Conservation (phyloP, 2,329 filamentous ascomycete species). For the Pseudogymnoascus sp. region DNA sequence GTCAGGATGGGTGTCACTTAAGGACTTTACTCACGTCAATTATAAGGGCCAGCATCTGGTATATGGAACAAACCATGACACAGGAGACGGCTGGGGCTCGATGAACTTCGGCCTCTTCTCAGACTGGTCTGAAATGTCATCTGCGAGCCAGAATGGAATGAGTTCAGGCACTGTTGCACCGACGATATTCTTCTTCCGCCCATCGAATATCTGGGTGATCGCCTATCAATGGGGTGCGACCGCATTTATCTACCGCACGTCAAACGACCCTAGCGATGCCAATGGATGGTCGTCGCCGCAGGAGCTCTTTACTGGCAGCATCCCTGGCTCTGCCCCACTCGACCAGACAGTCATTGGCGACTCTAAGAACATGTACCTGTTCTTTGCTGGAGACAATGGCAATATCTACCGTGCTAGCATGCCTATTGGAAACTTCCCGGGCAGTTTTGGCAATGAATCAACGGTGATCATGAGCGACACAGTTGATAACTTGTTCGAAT, state of each 20-base stretch:
- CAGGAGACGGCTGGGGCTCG: constrained; percentile 45
- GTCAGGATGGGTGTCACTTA: constrained; percentile 49
- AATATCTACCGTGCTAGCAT: constrained; percentile 58
- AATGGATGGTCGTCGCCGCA: constrained; percentile 50
- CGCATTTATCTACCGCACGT: constrained; percentile 54
- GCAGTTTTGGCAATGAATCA: constrained; percentile 48
- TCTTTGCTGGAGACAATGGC: constrained; percentile 61
- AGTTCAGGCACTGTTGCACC: constrained; percentile 45
- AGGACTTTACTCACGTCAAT: constrained; percentile 52
- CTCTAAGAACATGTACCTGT: constrained; percentile 54
- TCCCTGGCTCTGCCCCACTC: constrained; percentile 46
- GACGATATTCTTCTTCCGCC: constrained; percentile 55
- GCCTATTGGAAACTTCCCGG: constrained; percentile 55
- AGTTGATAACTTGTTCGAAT: constrained; percentile 54
- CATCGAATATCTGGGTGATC: constrained; percentile 56
- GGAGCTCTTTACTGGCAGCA: constrained; percentile 49
- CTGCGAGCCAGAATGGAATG: constrained; percentile 47
- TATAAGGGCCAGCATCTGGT: constrained; percentile 55
- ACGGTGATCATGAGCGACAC: constrained; percentile 46
- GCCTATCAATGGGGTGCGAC: constrained; percentile 57
- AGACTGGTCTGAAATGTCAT: constrained; percentile 45
- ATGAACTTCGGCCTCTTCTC: constrained; percentile 50
- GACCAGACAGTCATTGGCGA: constrained; percentile 61
- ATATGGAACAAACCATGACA: constrained; percentile 46
- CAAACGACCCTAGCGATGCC: constrained; percentile 47